phyloP scores from a whole-genome alignment of 345 rosid species.

The Boechera retrofracta region DNA sequence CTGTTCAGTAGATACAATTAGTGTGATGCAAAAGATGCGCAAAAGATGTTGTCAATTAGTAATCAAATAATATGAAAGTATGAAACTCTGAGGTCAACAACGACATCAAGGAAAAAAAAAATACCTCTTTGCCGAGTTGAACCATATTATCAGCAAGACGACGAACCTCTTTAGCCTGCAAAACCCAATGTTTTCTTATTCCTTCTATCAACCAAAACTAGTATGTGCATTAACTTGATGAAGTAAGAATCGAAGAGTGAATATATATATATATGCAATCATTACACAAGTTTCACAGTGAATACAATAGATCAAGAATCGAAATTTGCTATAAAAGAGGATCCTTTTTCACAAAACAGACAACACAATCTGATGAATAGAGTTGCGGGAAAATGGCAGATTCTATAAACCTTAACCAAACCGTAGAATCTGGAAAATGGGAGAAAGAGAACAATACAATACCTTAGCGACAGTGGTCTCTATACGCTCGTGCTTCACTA shows the following conservation, averaged over 20 bases:
- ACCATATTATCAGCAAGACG: slow-evolving; percentile 92
- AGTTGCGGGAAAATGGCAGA: slow-evolving; percentile 11
- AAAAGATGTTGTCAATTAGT: background rate
- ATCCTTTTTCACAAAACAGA: slow-evolving; percentile 1
- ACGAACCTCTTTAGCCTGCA: slow-evolving; percentile 89
- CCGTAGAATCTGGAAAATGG: background rate
- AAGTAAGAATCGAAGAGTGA: background rate
- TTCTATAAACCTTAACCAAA: slow-evolving; percentile 44
- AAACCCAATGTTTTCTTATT: background rate
- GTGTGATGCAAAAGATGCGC: background rate
- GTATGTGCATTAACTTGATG: no score
- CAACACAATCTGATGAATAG: slow-evolving; percentile 24
- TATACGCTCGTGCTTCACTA: slow-evolving; percentile 91
- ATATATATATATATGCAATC: background rate
- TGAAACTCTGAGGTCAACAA: background rate
- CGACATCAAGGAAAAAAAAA: background rate
- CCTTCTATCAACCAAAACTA: background rate
- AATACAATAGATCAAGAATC: background rate
- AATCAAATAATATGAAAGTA: background rate
- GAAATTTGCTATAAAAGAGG: background rate
- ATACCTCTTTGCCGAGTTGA: slow-evolving; percentile 90
- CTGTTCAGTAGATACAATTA: background rate
- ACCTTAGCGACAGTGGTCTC: slow-evolving; percentile 96
- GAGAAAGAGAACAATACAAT: slow-evolving; percentile 37
- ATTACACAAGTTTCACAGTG: background rate